Evolutionary conservation across 1,284 basidiomycete species (phyloP), one percentile per base, ranked within the genome.

Genomic region (Moesziomyces sp.): DNA sequence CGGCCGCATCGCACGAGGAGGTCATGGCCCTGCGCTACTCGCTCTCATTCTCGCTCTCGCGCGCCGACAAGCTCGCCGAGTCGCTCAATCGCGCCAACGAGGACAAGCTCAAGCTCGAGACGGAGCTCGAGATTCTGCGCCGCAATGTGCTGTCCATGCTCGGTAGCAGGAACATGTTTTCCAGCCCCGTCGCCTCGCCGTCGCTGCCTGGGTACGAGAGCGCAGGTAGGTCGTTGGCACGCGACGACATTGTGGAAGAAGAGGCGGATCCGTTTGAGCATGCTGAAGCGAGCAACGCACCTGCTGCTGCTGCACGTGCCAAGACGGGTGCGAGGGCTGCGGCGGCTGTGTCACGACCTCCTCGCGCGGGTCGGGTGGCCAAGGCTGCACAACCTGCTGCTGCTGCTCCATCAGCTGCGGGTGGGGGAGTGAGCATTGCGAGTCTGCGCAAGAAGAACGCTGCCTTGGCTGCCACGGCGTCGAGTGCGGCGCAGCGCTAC

Each of bases 91-190:
- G 53, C 5, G 51, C 35, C 16, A 58, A 16, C 38, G 58, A 74
- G 43, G 63, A 69, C 14, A 60, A 60, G 49, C 26, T 28, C 19
- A 53, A 56, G 48, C 56, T 58, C 18, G 59, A 74, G 26, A 46
- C 19, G 11, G 66, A 74, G 47, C 50, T 66, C 28, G 62, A 56
- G 23, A 66, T 53, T 16, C 19, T 70, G 9, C 55, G 53, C 1
- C 33, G 50, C 14, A 74, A 74, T n/a, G 62, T 74, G 9, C 46
- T 74, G 9, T 51, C 59, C 18, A 73, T 73, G 59, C 48, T 73
- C 13, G 46, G 60, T 0, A 57, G 55, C 35, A 51, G 38, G 44
- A 30, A 19, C 18, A 58, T 71, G 44, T 55, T 61, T 26, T 26
- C 30, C 28, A 23, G 19, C 47, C 18, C 30, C 19, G 49, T 24